phyloP scores from a whole-genome alignment of 176 grass and related monocot species.

The Avena sativa region DNA sequence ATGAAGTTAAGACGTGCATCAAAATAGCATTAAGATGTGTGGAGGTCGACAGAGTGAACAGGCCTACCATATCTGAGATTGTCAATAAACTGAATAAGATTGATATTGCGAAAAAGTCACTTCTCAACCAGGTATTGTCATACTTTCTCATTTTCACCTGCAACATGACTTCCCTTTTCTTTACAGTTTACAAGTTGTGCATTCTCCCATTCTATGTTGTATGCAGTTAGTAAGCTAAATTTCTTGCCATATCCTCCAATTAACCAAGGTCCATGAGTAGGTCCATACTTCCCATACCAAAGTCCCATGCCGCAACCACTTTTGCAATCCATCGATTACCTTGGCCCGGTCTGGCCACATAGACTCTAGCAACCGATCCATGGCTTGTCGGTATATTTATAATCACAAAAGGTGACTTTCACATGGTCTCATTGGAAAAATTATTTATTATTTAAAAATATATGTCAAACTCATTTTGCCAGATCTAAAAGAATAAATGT shows the following conservation, averaged over 20 bases:
- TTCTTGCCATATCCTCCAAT: neutral
- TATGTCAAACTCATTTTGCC: too few relatives aligned
- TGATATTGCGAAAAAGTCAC: neutral
- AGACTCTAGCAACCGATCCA: too few relatives aligned
- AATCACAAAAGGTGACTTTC: too few relatives aligned
- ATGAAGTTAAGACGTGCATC: neutral
- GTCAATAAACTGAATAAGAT: neutral
- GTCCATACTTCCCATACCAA: too few relatives aligned
- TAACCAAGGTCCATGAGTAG: too few relatives aligned
- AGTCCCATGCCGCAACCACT: too few relatives aligned
- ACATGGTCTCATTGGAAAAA: too few relatives aligned
- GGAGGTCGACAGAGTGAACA: neutral
- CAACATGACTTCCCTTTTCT: neutral
- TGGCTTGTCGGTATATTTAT: too few relatives aligned
- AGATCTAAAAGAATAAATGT: too few relatives aligned
- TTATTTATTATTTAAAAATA: too few relatives aligned
- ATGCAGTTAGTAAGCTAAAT: neutral
- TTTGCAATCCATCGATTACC: too few relatives aligned
- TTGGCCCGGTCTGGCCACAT: too few relatives aligned
- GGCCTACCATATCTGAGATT: neutral
- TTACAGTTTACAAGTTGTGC: neutral
- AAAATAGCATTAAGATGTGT: neutral
- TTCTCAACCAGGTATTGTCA: neutral
- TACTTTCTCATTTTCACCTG: neutral
- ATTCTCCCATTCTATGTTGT: neutral